phyloP scores from a whole-genome alignment of 2,329 filamentous ascomycete species.

The Ceratocystis variospora region DNA sequence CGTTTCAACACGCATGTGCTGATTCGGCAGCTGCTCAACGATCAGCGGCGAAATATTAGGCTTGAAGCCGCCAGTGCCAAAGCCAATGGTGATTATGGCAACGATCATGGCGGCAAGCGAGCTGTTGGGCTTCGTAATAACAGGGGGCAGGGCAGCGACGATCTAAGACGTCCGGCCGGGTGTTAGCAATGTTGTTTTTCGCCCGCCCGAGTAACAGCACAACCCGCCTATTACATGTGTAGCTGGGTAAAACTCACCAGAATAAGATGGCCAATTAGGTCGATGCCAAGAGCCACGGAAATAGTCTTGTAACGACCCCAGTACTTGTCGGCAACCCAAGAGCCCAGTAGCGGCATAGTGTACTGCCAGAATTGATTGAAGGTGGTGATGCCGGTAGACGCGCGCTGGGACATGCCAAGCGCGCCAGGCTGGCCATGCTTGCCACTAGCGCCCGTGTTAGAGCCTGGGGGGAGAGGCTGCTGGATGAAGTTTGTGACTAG shows the following conservation, averaged over 20 bases:
- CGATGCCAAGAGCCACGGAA: slow-evolving; percentile 44
- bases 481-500: slow-evolving; percentile 49
- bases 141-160: slow-evolving; percentile 47
- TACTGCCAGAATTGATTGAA: slow-evolving; percentile 49
- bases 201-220: not conserved
- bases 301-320: slow-evolving; percentile 59
- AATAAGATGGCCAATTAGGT: slow-evolving; percentile 52
- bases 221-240: not conserved
- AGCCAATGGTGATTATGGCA: slow-evolving; percentile 36
- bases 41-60: slow-evolving; percentile 56
- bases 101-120: slow-evolving; percentile 51
- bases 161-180: slow-evolving; percentile 26
- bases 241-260: slow-evolving; percentile 26
- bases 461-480: slow-evolving; percentile 40
- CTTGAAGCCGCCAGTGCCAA: slow-evolving; percentile 66
- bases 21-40: slow-evolving; percentile 48
- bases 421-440: slow-evolving; percentile 36
- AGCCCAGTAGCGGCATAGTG: slow-evolving; percentile 43
- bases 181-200: not conserved
- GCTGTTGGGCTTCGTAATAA: slow-evolving; percentile 42
- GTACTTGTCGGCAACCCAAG: slow-evolving; percentile 40
- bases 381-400: slow-evolving; percentile 32
- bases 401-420: slow-evolving; percentile 43
- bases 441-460: slow-evolving; percentile 37
- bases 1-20: slow-evolving; percentile 40